phyloP scores from a whole-genome alignment of 2,329 filamentous ascomycete species.

The Herpomyces periplanetae region DNA sequence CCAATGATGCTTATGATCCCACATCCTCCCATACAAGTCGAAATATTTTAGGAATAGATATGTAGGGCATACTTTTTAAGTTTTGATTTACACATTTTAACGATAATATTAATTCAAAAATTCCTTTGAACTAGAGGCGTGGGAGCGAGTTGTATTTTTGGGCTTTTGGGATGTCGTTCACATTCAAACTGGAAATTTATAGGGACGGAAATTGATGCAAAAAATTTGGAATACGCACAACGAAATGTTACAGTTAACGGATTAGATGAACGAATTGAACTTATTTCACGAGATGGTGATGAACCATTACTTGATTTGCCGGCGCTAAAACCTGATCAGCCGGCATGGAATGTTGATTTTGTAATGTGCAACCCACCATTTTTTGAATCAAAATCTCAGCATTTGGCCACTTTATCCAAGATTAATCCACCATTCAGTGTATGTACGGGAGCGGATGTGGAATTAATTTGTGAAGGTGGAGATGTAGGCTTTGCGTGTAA shows the following conservation, averaged over 20 bases:
- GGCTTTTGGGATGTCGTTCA: conserved; percentile 30
- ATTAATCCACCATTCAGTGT: conserved; percentile 24
- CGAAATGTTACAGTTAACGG: conserved; percentile 25
- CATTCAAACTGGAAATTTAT: conserved; percentile 19
- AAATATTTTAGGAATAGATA: background rate
- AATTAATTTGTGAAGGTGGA: conserved; percentile 42
- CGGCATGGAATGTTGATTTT: conserved; percentile 21
- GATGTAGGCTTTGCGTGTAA: conserved; percentile 31
- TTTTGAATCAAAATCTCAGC: conserved; percentile 31
- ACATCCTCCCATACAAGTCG: conserved; percentile 19
- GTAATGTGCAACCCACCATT: conserved; percentile 86
- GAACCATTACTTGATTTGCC: conserved; percentile 22
- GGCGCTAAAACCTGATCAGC: conserved; percentile 9
- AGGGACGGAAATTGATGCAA: conserved; percentile 27
- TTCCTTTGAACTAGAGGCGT: conserved; percentile 17
- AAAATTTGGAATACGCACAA: conserved; percentile 22
- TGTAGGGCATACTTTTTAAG: background rate
- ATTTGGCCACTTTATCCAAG: conserved; percentile 21
- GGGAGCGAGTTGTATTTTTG: conserved; percentile 66
- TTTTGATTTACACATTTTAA: background rate
- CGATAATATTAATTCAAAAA: conserved; percentile 1
- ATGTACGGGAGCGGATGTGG: conserved; percentile 31
- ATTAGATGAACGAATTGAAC: conserved; percentile 19
- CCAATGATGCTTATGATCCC: conserved; percentile 9
- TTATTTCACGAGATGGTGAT: conserved; percentile 15